These are phyloP conservation scores for Barnettozyma californica DNA, from an alignment of 805 yeast genomes.

Conservation along the genomic window DNA sequence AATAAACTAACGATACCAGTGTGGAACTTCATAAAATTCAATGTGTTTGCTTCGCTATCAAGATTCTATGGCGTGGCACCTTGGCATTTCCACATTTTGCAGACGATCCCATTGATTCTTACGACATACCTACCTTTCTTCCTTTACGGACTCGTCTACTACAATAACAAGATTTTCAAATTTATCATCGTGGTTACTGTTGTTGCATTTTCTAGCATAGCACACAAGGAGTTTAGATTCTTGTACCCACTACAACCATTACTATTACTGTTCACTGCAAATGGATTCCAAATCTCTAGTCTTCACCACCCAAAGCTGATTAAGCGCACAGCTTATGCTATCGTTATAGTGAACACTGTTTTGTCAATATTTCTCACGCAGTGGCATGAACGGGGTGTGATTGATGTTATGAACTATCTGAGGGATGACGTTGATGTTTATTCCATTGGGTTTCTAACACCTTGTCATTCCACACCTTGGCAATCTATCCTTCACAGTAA, in stretches of 20 bases:
- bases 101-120: slow-evolving; percentile 74
- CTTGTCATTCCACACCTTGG: slow-evolving; percentile 98
- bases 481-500: slow-evolving; percentile 73
- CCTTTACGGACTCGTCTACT: slow-evolving; percentile 34
- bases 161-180: slow-evolving; percentile 25
- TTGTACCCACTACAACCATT: slow-evolving; percentile 81
- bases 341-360: slow-evolving; percentile 32
- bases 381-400: slow-evolving; percentile 84
- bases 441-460: slow-evolving; percentile 79
- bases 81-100: slow-evolving; percentile 77
- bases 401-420: slow-evolving; percentile 55
- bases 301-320: slow-evolving; percentile 14
- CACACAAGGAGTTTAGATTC: slow-evolving; percentile 90
- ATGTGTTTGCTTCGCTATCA: slow-evolving; percentile 66
- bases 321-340: slow-evolving; percentile 19
- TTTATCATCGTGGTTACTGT: slow-evolving; percentile 40
- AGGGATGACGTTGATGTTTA: slow-evolving; percentile 35
- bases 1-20: slow-evolving; percentile 54
- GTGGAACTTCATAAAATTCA: slow-evolving; percentile 68
- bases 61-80: slow-evolving; percentile 82
- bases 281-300: slow-evolving; percentile 22
- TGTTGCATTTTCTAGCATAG: slow-evolving; percentile 53
- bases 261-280: slow-evolving; percentile 47
- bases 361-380: slow-evolving; percentile 50
- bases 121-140: slow-evolving; percentile 64